Percentiles rank a stretch among this genome's conserved stretches.
phyloP scores from a whole-genome alignment of 2,329 filamentous ascomycete genomes.

The Elsinoe perseae region DNA sequence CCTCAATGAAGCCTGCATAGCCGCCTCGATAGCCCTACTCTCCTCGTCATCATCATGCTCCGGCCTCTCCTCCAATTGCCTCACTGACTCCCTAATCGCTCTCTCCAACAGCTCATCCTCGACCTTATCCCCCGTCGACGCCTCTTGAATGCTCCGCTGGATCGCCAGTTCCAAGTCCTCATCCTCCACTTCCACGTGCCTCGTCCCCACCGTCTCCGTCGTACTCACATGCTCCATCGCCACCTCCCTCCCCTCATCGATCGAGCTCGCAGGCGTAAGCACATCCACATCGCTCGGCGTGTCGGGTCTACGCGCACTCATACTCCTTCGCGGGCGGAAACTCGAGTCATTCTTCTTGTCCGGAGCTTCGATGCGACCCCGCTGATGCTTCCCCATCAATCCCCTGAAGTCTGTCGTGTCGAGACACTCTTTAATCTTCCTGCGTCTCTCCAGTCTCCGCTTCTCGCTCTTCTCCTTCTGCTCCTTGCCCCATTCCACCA shows the following conservation, averaged over 20 bases:
- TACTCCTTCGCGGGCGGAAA: neutral
- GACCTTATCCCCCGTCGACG: conserved; percentile 58
- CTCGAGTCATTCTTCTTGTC: neutral
- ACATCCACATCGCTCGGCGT: conserved; percentile 7
- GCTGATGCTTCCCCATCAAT: conserved; percentile 2
- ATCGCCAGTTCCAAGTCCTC: conserved; percentile 67
- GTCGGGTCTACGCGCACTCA: neutral
- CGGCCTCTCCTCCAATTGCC: neutral
- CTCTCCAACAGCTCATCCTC: conserved; percentile 63
- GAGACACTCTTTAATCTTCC: conserved; percentile 14
- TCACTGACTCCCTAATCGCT: conserved; percentile 51
- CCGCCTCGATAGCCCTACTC: conserved; percentile 36
- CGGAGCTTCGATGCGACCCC: neutral
- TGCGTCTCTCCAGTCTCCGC: neutral
- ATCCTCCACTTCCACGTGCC: conserved; percentile 42
- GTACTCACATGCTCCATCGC: conserved; percentile 24
- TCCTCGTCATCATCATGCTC: conserved; percentile 26
- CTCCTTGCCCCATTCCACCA: conserved; percentile 29
- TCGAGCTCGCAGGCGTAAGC: conserved; percentile 1
- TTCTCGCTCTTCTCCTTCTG: conserved; percentile 15
- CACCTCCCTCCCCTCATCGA: neutral
- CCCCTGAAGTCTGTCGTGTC: conserved; percentile 10
- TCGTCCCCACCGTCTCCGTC: conserved; percentile 25
- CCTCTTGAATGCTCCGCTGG: conserved; percentile 58
- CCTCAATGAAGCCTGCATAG: conserved; percentile 40